phyloP scores from a whole-genome alignment of 2,329 filamentous ascomycete species.

The Sclerotinia sclerotiorum region DNA sequence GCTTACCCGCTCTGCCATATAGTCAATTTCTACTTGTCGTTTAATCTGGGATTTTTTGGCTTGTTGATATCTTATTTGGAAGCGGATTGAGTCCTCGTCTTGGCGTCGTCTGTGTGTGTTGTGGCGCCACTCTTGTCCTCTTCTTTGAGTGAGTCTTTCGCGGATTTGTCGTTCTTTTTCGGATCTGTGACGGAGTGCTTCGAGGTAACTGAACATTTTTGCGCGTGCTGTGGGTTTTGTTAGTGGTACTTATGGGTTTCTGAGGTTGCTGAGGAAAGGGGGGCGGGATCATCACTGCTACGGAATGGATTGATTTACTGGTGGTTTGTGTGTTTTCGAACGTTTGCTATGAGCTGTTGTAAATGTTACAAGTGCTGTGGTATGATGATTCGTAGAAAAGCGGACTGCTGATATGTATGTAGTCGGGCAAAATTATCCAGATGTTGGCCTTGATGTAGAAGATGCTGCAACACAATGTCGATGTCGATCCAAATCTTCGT shows the following conservation, averaged over 20 bases:
- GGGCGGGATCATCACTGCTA: not conserved
- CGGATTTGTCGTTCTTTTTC: not conserved
- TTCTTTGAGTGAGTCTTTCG: not conserved
- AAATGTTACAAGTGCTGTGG: not conserved
- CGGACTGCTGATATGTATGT: not conserved
- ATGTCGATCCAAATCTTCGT: not conserved
- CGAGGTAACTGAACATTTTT: not conserved
- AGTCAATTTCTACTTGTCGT: not conserved
- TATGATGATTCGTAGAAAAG: not conserved
- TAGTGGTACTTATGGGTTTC: not conserved
- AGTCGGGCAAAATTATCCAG: not conserved
- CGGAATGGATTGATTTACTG: not conserved
- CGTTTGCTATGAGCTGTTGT: not conserved
- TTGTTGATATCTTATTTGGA: not conserved
- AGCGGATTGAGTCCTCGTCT: not conserved
- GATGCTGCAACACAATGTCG: not conserved
- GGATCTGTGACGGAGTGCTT: too few species aligned
- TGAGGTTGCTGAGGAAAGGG: accelerated
- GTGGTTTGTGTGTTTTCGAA: not conserved
- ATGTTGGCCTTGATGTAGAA: too few species aligned
- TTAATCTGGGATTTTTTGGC: not conserved
- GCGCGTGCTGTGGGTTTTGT: not conserved
- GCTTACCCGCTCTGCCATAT: not conserved
- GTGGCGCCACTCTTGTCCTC: not conserved
- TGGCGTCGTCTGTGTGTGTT: not conserved